Evolutionary conservation across 1,284 basidiomycete species (phyloP), one percentile per base, ranked within the genome.

Genomic region (Entoloma clypeatum): DNA sequence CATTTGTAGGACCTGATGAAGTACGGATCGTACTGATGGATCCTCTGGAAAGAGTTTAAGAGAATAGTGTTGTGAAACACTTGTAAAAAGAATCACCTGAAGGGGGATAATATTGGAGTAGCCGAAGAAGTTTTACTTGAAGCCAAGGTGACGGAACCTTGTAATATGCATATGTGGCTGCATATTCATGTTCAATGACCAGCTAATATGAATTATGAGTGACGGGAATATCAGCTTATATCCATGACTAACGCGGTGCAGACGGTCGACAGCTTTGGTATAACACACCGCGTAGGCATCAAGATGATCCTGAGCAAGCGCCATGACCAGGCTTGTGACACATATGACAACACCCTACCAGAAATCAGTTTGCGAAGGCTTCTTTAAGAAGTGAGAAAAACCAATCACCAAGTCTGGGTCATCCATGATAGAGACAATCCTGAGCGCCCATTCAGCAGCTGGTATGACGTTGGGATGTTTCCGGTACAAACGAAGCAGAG

Each of bases 141-240:
- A 99, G 72, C 96, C 95, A 99, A 0, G 95, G 95, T 24, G 92
- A 90, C 14, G 96, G 96, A 3, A 98, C 90, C 64, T 92, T 92
- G 69, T 99, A 99, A 63, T 99, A 99, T 21, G 94, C 76, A 59
- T 99, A 98, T 41, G 92, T 86, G 25, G 85, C 74, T 2, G 85
- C 72, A 56, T 88, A 94, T 56, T 98, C 91, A 45, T 87, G 81
- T 54, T 95, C 90, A 45, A 98, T 84, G 11, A 97, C 78, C 49
- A 98, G 77, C 90, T 95, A 54, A 10, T 40, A 23, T 33, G 17
- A 31, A 6, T 30, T 62, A 30, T 59, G 45, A 37, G 9, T 14
- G 30, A 19, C 32, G 27, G 21, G 30, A 27, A 22, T 11, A 13
- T 41, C 11, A 10, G 22, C 28, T n/a, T 4, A 23, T 29, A 13